Conservation (phyloP, 2,329 filamentous ascomycete species). For the Aspergillus sp. region DNA sequence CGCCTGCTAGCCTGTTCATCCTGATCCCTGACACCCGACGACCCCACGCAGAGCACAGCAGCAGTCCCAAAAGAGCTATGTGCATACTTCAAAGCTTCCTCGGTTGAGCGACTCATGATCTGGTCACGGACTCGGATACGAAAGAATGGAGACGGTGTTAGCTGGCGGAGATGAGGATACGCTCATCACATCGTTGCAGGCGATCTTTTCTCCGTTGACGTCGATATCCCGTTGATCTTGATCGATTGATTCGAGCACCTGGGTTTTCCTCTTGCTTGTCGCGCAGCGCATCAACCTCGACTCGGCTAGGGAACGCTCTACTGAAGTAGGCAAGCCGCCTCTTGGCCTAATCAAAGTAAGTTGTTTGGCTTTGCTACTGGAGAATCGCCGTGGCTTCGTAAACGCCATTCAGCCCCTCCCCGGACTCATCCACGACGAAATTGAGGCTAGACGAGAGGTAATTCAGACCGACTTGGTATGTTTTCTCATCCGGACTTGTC, state of each 20-base stretch:
- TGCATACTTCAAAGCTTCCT: constrained; percentile 12
- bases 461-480: neutral
- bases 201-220: neutral
- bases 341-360: neutral
- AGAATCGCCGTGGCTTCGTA: neutral
- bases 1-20: constrained; percentile 1
- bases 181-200: neutral
- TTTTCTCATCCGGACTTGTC: neutral
- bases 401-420: neutral
- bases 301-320: neutral
- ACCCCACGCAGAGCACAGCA: constrained; percentile 13
- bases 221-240: neutral
- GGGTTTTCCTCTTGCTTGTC: too few relatives aligned
- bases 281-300: too few relatives aligned
- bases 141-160: constrained; percentile 3
- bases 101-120: constrained; percentile 12
- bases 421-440: neutral
- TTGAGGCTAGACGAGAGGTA: too few relatives aligned
- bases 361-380: neutral
- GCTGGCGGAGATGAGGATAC: neutral
- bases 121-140: constrained; percentile 12
- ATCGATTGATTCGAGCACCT: too few relatives aligned
- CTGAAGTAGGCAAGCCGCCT: neutral
- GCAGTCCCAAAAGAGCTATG: constrained; percentile 11
- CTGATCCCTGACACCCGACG: constrained; percentile 15